phyloP scores from a whole-genome alignment of 2,329 filamentous ascomycete species.

The Acrocalymma vagum region DNA sequence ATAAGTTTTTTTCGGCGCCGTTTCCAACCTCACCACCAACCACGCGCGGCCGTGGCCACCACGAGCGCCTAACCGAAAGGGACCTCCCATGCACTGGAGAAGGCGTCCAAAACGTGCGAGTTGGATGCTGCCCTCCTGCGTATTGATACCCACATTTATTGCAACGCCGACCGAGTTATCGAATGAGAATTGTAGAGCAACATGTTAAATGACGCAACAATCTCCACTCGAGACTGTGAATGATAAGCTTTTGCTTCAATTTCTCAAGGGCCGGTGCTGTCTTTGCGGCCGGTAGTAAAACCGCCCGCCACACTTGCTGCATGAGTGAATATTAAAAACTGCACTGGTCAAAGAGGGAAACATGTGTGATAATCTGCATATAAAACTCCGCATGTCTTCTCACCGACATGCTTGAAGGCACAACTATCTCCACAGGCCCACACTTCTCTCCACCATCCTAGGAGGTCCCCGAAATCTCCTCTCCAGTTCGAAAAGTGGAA shows the following conservation, averaged over 20 bases:
- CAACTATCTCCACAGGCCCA: constrained; percentile 13
- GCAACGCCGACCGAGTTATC: constrained; percentile 21
- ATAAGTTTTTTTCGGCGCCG: constrained; percentile 26
- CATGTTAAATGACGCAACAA: constrained; percentile 19
- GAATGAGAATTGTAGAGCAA: constrained; percentile 18
- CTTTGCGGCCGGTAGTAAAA: constrained; percentile 14
- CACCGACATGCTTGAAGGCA: constrained; percentile 26
- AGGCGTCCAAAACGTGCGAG: too few relatives aligned
- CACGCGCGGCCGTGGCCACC: constrained; percentile 38
- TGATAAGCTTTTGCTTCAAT: constrained; percentile 28
- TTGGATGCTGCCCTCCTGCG: too few relatives aligned
- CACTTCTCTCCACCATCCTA: constrained; percentile 2
- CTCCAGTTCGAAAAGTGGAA: constrained; percentile 4
- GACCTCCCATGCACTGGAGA: too few relatives aligned
- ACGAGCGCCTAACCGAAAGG: too few relatives aligned
- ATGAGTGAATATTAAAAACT: constrained; percentile 15
- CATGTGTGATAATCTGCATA: constrained; percentile 19
- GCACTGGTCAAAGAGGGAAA: constrained; percentile 6
- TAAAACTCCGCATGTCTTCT: constrained; percentile 25
- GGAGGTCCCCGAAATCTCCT: constrained; percentile 2
- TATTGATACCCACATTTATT: constrained; percentile 34
- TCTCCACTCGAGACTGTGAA: constrained; percentile 14
- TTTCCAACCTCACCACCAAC: constrained; percentile 28
- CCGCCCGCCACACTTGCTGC: constrained; percentile 19
- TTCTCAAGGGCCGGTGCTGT: constrained; percentile 22